These are phyloP conservation scores for Craterostigma plantagineum DNA, from an alignment of 257 asterid genomes.

Conservation along the genomic window DNA sequence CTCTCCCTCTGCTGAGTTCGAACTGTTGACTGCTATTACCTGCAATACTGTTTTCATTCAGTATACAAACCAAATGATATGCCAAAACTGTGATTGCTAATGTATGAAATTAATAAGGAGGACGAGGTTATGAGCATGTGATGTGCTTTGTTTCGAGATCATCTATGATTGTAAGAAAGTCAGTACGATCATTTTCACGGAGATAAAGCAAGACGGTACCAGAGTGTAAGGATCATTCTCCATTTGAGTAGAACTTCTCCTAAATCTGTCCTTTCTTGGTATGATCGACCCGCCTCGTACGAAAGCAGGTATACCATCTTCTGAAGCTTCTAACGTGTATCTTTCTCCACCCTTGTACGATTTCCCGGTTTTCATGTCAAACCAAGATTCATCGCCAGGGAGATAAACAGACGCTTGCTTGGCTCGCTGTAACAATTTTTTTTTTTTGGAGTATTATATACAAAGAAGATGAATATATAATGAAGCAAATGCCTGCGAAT, in stretches of 20 bases:
- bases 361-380: constrained; percentile 59
- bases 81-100: too few relatives aligned
- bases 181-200: background rate
- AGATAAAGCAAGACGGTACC: constrained; percentile 39
- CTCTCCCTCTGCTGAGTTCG: constrained; percentile 87
- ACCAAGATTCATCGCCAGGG: constrained; percentile 84
- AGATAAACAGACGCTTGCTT: constrained; percentile 74
- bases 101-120: too few relatives aligned
- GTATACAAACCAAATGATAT: too few relatives aligned
- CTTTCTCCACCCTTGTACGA: constrained; percentile 62
- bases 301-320: constrained; percentile 74
- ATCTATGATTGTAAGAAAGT: too few relatives aligned
- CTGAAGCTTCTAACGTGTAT: constrained; percentile 51
- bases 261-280: constrained; percentile 79
- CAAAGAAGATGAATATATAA: background rate
- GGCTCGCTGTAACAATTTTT: constrained; percentile 38
- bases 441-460: constrained; percentile 3
- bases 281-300: constrained; percentile 89
- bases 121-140: too few relatives aligned
- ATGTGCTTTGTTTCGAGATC: too few relatives aligned
- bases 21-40: constrained; percentile 80
- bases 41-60: constrained; percentile 10
- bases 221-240: constrained; percentile 87
- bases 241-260: constrained; percentile 95
- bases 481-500: background rate